These are phyloP conservation scores for Mimosa pudica DNA, from an alignment of 306 rosid species.

Conservation along the genomic window DNA sequence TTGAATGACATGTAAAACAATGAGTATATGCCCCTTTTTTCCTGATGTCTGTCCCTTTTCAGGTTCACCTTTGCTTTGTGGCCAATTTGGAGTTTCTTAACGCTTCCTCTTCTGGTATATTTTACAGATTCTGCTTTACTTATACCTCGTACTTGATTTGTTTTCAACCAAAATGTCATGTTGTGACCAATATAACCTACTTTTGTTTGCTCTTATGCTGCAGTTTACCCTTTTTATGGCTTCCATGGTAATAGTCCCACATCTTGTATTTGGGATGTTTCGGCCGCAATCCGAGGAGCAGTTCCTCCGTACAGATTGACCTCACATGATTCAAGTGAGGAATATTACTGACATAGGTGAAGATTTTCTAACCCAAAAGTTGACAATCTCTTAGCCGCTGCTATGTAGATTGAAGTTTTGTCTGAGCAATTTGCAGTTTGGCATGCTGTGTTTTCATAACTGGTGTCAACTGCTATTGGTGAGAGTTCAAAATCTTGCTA, in stretches of 20 bases:
- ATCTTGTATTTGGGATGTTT: conserved; percentile 68
- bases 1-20: conserved; percentile 6
- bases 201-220: conserved; percentile 40
- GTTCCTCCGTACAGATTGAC: conserved; percentile 89
- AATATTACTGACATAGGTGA: conserved; percentile 59
- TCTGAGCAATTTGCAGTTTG: conserved; percentile 41
- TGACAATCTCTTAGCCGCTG: conserved; percentile 40
- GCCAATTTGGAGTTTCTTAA: conserved; percentile 95
- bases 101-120: conserved; percentile 94
- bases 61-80: conserved; percentile 92
- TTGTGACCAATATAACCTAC: conserved; percentile 37
- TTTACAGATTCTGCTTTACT: conserved; percentile 25
- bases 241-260: conserved; percentile 86
- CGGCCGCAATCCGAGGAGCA: conserved; percentile 63
- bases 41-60: conserved; percentile 39
- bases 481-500: conserved; percentile 45
- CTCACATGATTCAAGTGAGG: conserved; percentile 45
- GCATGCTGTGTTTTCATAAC: conserved; percentile 35
- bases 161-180: conserved; percentile 16
- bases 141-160: conserved; percentile 18
- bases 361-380: conserved; percentile 55
- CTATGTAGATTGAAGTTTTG: conserved; percentile 50
- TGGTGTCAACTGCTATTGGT: conserved; percentile 22
- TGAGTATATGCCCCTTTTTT: conserved; percentile 28
- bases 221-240: conserved; percentile 99